Evolutionary conservation across 1,284 basidiomycete species (phyloP).

Genomic region (Austropuccinia psidii): DNA sequence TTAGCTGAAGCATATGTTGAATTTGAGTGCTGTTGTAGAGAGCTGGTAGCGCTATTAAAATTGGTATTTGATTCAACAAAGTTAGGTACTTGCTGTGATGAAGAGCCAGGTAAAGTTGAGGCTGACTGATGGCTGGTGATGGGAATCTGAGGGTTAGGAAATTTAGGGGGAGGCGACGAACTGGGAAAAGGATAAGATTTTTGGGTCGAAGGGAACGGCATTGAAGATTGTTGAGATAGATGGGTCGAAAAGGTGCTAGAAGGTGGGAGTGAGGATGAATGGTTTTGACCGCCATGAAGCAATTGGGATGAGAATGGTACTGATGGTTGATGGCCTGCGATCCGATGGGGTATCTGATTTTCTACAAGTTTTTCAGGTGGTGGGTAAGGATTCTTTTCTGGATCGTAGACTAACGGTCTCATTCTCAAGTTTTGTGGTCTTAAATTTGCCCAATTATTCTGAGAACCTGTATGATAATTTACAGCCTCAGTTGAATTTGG

Average conservation of each 20-base stretch:
- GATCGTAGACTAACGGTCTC: conserved; percentile 28
- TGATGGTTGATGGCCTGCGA: neutral
- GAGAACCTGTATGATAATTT: neutral
- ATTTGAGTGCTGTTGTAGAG: no score
- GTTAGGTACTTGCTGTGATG: neutral
- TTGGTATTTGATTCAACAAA: neutral
- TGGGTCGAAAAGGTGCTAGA: neutral
- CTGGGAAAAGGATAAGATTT: no score
- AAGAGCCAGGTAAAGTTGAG: neutral
- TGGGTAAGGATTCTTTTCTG: conserved; percentile 29
- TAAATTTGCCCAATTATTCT: neutral
- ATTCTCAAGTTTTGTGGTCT: neutral
- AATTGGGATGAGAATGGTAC: neutral
- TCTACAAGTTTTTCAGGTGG: conserved; percentile 14
- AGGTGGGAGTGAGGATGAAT: neutral
- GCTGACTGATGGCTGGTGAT: neutral
- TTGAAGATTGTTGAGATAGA: neutral
- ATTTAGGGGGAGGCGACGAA: neutral
- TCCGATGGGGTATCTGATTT: no score
- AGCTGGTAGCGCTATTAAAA: neutral
- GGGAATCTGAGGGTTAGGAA: neutral
- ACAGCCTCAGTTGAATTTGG: conserved; percentile 2
- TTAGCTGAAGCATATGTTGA: no score
- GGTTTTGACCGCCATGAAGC: neutral
- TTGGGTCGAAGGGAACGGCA: conserved; percentile 3